Conservation (phyloP, 768 basidiomycete genomes). For the Mycena latifolia region DNA sequence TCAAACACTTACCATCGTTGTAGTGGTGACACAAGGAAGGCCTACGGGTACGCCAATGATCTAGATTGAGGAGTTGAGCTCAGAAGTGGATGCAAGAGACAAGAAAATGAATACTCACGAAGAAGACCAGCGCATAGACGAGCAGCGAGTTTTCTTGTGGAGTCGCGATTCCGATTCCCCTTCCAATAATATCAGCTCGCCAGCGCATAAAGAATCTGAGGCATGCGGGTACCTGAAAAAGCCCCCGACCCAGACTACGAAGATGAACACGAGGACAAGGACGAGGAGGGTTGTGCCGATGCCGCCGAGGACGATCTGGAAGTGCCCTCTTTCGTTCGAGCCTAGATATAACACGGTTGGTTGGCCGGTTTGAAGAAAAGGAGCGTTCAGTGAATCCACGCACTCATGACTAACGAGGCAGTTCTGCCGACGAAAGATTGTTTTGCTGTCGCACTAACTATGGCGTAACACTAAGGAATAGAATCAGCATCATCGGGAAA, state of each 20-base stretch:
- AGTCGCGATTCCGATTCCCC: slow-evolving; percentile 49
- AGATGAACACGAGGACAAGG: slow-evolving; percentile 55
- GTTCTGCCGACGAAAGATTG: slow-evolving; percentile 59
- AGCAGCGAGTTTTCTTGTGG: slow-evolving; percentile 60
- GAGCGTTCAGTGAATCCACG: not conserved
- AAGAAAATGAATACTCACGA: slow-evolving; percentile 39
- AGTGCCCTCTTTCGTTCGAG: slow-evolving; percentile 56
- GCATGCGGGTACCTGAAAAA: slow-evolving; percentile 48
- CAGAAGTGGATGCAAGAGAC: not conserved
- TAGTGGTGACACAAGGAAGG: slow-evolving; percentile 59
- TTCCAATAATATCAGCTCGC: slow-evolving; percentile 28
- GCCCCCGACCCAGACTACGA: slow-evolving; percentile 59
- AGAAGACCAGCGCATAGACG: slow-evolving; percentile 56
- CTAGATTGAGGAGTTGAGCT: slow-evolving; percentile 19
- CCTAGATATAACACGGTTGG: slow-evolving; percentile 17
- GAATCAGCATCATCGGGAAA: not conserved
- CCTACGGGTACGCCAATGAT: slow-evolving; percentile 64
- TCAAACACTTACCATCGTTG: slow-evolving; percentile 40
- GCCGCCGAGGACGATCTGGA: slow-evolving; percentile 56
- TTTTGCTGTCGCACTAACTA: slow-evolving; percentile 53
- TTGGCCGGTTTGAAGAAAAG: not conserved
- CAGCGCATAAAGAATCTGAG: not conserved
- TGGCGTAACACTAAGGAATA: slow-evolving; percentile 38
- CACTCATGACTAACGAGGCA: slow-evolving; percentile 54
- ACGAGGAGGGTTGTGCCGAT: slow-evolving; percentile 60